A percentile compares a stretch with the other conserved stretches of the same genome.
These are phyloP conservation scores for Boletus rubescentipes DNA, from an alignment of 768 basidiomycete genomes.

Conservation along the genomic window DNA sequence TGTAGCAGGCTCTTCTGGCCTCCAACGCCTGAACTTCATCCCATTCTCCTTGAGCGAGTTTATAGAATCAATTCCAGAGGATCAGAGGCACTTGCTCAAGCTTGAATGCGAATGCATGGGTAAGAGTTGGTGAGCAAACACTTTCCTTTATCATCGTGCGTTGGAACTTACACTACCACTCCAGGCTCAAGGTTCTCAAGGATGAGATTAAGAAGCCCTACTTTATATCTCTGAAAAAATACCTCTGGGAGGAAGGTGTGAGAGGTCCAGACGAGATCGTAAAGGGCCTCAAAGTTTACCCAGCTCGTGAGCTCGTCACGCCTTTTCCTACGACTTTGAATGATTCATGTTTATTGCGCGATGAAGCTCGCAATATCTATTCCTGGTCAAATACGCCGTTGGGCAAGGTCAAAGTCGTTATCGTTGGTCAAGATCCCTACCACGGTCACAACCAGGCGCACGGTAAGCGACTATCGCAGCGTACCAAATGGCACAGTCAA, in stretches of 20 bases:
- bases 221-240: slow-evolving; percentile 69
- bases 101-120: slow-evolving; percentile 77
- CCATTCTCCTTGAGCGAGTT: slow-evolving; percentile 64
- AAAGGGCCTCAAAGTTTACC: slow-evolving; percentile 63
- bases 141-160: not conserved
- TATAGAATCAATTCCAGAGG: slow-evolving; percentile 51
- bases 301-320: slow-evolving; percentile 51
- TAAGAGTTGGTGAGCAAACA: slow-evolving; percentile 55
- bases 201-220: slow-evolving; percentile 77
- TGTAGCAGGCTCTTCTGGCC: slow-evolving; percentile 12
- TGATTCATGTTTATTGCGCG: slow-evolving; percentile 8
- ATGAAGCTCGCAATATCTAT: slow-evolving; percentile 78
- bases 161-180: slow-evolving; percentile 8
- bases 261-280: slow-evolving; percentile 47
- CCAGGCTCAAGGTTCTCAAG: slow-evolving; percentile 71
- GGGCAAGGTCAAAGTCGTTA: slow-evolving; percentile 82
- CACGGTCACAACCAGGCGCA: slow-evolving; percentile 81
- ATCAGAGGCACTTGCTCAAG: slow-evolving; percentile 54
- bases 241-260: slow-evolving; percentile 66
- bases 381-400: slow-evolving; percentile 90
- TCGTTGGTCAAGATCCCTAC: slow-evolving; percentile 90
- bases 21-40: slow-evolving; percentile 55
- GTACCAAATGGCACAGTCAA: not conserved
- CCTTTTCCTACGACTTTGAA: slow-evolving; percentile 26
- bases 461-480: slow-evolving; percentile 45